These are phyloP conservation scores for Chaetomiaceae sp. DNA, from an alignment of 2,329 filamentous ascomycete species.

Conservation along the genomic window DNA sequence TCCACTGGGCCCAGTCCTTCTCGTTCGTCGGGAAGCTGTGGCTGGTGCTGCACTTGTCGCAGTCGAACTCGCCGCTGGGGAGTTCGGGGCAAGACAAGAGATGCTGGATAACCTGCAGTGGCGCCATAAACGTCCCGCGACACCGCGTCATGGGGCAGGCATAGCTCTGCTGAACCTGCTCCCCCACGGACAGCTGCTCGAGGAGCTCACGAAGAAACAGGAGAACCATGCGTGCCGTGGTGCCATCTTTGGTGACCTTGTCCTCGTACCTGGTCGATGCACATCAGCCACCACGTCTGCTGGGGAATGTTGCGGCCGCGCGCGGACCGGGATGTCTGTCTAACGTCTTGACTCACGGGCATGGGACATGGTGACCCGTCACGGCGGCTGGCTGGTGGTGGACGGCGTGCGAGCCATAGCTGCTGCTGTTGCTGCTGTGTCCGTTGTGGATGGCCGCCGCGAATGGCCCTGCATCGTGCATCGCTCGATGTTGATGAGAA, in stretches of 20 bases:
- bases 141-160: conserved; percentile 31
- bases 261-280: conserved; percentile 27
- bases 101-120: conserved; percentile 29
- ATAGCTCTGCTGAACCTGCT: conserved; percentile 23
- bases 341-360: conserved; percentile 24
- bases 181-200: conserved; percentile 22
- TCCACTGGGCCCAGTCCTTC: conserved; percentile 31
- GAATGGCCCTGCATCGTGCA: conserved; percentile 26
- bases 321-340: not conserved
- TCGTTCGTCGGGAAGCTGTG: conserved; percentile 31
- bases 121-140: conserved; percentile 21
- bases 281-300: not conserved
- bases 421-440: too few species aligned
- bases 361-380: conserved; percentile 19
- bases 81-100: conserved; percentile 29
- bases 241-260: conserved; percentile 28
- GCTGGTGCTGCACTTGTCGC: conserved; percentile 29
- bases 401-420: conserved; percentile 18
- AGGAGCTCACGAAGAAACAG: conserved; percentile 31
- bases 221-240: conserved; percentile 29
- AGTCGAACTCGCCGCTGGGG: conserved; percentile 29
- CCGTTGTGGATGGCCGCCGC: conserved; percentile 19
- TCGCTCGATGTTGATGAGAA: conserved; percentile 26
- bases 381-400: conserved; percentile 20
- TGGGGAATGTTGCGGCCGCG: not conserved